Evolutionary conservation across 371 early-diverging fungal species (phyloP).

Genomic region (Dichotomocladium elegans): DNA sequence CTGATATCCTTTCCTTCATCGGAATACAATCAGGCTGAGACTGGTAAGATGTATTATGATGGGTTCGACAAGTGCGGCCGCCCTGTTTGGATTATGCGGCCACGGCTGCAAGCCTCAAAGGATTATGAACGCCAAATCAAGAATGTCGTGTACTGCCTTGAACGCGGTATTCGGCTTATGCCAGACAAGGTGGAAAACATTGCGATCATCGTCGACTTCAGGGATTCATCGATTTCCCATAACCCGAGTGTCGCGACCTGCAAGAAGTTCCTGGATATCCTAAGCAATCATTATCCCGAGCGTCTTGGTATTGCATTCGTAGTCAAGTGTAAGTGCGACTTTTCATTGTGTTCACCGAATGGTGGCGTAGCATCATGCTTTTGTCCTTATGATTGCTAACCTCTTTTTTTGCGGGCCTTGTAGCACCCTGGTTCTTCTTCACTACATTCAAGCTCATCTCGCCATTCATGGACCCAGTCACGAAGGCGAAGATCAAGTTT

Average conservation of each 20-base stretch:
- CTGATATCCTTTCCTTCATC: too few species aligned
- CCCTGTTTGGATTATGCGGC: constrained; percentile 71
- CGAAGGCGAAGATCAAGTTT: constrained; percentile 81
- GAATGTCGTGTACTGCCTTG: constrained; percentile 76
- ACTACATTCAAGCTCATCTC: constrained; percentile 75
- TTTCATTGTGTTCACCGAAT: too few species aligned
- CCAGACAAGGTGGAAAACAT: constrained; percentile 67
- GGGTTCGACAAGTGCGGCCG: constrained; percentile 72
- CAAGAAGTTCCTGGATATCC: constrained; percentile 70
- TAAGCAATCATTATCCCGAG: constrained; percentile 88
- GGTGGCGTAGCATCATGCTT: neutral
- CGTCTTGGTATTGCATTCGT: constrained; percentile 57
- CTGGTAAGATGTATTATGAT: constrained; percentile 80
- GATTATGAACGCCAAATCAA: constrained; percentile 72
- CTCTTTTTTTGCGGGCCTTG: neutral
- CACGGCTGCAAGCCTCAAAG: constrained; percentile 74
- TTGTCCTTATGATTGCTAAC: neutral
- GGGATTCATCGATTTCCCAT: constrained; percentile 61
- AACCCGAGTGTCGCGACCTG: constrained; percentile 72
- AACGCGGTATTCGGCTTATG: constrained; percentile 77
- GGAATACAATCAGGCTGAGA: constrained; percentile 52
- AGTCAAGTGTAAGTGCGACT: constrained; percentile 33
- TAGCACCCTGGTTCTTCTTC: constrained; percentile 87
- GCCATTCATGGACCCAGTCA: constrained; percentile 90
- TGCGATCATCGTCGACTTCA: constrained; percentile 79